Percentiles rank a stretch among this genome's conserved stretches.
These are phyloP conservation scores for Cutaneotrichosporon cavernicola DNA, from an alignment of 1,284 basidiomycete species.

Conservation along the genomic window DNA sequence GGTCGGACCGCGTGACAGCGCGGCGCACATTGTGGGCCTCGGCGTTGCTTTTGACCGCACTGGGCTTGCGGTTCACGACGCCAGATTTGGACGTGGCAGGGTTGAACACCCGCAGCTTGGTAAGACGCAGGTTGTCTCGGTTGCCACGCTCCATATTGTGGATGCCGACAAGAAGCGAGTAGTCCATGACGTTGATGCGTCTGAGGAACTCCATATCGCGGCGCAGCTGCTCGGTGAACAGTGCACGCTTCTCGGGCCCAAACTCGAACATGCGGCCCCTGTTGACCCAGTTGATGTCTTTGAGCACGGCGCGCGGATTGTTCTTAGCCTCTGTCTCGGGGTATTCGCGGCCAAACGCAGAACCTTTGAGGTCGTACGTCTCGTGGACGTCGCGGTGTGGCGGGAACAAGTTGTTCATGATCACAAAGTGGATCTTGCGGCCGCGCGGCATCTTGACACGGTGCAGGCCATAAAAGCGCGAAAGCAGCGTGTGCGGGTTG, in stretches of 20 bases:
- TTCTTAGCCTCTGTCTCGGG: slow-evolving; percentile 75
- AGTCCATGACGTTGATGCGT: slow-evolving; percentile 89
- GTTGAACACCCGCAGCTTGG: slow-evolving; percentile 78
- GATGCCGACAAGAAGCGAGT: slow-evolving; percentile 88
- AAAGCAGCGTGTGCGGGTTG: slow-evolving; percentile 92
- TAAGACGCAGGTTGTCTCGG: slow-evolving; percentile 81
- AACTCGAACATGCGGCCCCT: slow-evolving; percentile 74
- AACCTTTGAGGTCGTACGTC: slow-evolving; percentile 96
- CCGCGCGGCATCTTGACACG: slow-evolving; percentile 94
- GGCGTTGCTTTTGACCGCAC: slow-evolving; percentile 61
- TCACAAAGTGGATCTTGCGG: slow-evolving; percentile 96
- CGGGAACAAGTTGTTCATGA: slow-evolving; percentile 99
- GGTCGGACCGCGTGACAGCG: slow-evolving; percentile 79
- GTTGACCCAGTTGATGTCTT: slow-evolving; percentile 96
- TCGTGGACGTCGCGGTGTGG: slow-evolving; percentile 97
- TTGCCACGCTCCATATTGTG: slow-evolving; percentile 91
- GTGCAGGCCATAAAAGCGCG: slow-evolving; percentile 93
- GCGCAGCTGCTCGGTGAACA: slow-evolving; percentile 84
- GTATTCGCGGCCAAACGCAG: slow-evolving; percentile 83
- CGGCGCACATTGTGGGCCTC: slow-evolving; percentile 80
- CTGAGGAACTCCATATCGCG: slow-evolving; percentile 84
- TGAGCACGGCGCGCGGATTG: slow-evolving; percentile 85
- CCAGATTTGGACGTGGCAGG: slow-evolving; percentile 59
- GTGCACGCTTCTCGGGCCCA: slow-evolving; percentile 88
- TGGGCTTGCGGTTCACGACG: slow-evolving; percentile 59